Percentiles rank a stretch among this genome's conserved stretches.
These are phyloP conservation scores for Zymoseptoria ardabiliae DNA, from an alignment of 2,329 filamentous ascomycete genomes.

Conservation along the genomic window DNA sequence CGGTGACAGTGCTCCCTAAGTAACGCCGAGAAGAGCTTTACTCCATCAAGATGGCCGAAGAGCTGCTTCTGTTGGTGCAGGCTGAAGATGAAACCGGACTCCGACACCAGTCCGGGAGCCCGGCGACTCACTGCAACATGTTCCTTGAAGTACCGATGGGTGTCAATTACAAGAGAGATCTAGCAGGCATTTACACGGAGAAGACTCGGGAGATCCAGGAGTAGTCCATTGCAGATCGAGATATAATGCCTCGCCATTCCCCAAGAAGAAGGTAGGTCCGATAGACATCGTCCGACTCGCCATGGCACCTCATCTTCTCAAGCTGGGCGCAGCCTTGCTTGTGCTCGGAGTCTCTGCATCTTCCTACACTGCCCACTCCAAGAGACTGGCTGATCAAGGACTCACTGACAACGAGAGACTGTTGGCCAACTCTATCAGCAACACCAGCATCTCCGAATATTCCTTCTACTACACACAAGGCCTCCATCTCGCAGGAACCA, in stretches of 20 bases:
- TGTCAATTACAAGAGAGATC: too few species aligned
- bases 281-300: not conserved
- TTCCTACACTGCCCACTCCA: not conserved
- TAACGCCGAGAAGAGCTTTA: not conserved
- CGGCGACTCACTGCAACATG: not conserved
- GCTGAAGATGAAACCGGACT: not conserved
- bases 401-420: conserved; percentile 33
- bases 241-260: not conserved
- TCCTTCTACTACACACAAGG: conserved; percentile 38
- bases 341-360: not conserved
- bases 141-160: not conserved
- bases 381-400: not conserved
- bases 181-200: too few species aligned
- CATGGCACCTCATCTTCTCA: not conserved
- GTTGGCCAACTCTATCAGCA: conserved; percentile 36
- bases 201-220: too few species aligned
- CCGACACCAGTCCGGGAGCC: not conserved
- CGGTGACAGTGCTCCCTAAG: not conserved
- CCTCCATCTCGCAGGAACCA: conserved; percentile 43
- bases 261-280: not conserved
- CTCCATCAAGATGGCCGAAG: not conserved
- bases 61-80: not conserved
- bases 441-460: conserved; percentile 29
- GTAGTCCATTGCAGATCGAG: not conserved
- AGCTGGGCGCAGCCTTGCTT: not conserved